A percentile compares a stretch with the other conserved stretches of the same genome.
Evolutionary conservation across 345 rosid species (phyloP).

Genomic region (Salix koriyanagi): DNA sequence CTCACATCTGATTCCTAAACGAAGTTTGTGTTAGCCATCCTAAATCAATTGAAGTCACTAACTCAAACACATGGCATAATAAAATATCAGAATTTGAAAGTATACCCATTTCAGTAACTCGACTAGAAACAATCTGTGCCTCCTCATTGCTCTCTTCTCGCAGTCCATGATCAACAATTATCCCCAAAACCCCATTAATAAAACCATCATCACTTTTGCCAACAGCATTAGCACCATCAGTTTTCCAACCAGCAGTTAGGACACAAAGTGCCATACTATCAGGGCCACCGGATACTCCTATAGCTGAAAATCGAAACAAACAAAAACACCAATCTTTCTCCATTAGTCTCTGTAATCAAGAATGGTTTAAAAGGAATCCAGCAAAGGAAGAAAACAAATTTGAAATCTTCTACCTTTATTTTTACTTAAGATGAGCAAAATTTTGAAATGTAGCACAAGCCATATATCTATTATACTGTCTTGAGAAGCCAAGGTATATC

Average conservation of each 20-base stretch:
- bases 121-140: constrained; percentile 50
- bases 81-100: constrained; percentile 2
- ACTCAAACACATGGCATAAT: not conserved
- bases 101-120: constrained; percentile 77
- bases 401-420: too few species aligned
- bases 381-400: too few species aligned
- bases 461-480: too few species aligned
- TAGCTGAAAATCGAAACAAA: constrained; percentile 36
- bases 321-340: not conserved
- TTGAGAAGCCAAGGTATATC: too few species aligned
- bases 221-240: constrained; percentile 28
- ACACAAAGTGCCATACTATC: constrained; percentile 91
- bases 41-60: constrained; percentile 5
- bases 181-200: constrained; percentile 79
- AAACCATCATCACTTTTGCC: constrained; percentile 31
- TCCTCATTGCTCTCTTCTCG: constrained; percentile 74
- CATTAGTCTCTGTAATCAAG: not conserved
- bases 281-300: constrained; percentile 95
- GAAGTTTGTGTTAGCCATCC: constrained; percentile 30
- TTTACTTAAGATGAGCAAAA: not conserved
- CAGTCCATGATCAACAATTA: constrained; percentile 81
- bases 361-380: too few species aligned
- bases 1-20: constrained; percentile 88
- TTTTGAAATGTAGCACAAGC: not conserved
- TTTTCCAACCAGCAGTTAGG: constrained; percentile 81